Base-by-base conservation (phyloP, 768 basidiomycete species). In the Suillus lakei region DNA sequence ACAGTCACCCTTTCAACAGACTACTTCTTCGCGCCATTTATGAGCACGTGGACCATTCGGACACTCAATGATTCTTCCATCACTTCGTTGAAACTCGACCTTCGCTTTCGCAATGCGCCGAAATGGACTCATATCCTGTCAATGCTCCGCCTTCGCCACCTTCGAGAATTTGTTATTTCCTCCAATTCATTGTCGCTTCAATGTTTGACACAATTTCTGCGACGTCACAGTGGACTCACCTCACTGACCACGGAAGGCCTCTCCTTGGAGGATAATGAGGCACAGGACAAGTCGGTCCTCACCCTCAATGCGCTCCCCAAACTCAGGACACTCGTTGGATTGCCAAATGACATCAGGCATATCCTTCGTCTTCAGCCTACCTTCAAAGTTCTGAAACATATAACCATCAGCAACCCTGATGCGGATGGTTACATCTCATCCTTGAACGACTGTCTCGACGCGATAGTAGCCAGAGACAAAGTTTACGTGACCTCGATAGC, bases 91-190 rank as follows among this genome's bases (percentile, higher is more conserved):
- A 39, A 16, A 5, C 56, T 58, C 10, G 23, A 58, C 26, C 56
- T 58, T 58, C 56, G 56, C 56, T 58, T 58, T 58, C 36, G 36
- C 36, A 58, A 58, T 39, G 56, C 36, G 26, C 56, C 56, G 5
- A 28, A 39, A 16, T 58, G 56, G 56, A 18, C 56, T 26, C 56
- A 58, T 39, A 58, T 58, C 36, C 26, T 58, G 9, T 39, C 56
- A 39, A 38, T 39, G 36, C 56, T 58, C 56, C 56, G 56, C 36
- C 56, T 58, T 58, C 56, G 36, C 23, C 56, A 58, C 10, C 56
- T 58, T 39, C 56, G 56, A 39, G 56, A 58, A 58, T 39, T 58
- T 26, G 56, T 58, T 28, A 58, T 58, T 58, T 58, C 36, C 16
- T 58, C 36, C 56, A 38, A 39, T 39, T 58, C 56, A 28, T 39